phyloP scores from a whole-genome alignment of 345 rosid genomes.

The Gossypium raimondii region DNA sequence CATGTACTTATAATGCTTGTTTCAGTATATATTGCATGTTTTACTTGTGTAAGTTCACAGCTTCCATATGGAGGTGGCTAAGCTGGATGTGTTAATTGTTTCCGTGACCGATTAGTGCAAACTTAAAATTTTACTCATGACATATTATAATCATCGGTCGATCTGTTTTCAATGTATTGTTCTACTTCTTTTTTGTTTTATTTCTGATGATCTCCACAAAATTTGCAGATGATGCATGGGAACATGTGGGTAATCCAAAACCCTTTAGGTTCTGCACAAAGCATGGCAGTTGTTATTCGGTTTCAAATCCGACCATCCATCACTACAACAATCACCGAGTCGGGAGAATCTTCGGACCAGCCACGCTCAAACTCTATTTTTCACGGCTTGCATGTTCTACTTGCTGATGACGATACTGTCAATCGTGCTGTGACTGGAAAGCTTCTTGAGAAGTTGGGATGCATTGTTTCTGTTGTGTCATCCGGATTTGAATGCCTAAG shows the following conservation, averaged over 20 bases:
- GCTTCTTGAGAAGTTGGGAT: conserved; percentile 85
- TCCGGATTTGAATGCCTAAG: conserved; percentile 75
- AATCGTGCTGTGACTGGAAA: conserved; percentile 74
- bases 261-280: conserved; percentile 50
- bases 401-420: conserved; percentile 68
- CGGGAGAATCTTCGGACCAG: conserved; percentile 51
- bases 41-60: not conserved
- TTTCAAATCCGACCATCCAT: conserved; percentile 56
- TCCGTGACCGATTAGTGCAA: not conserved
- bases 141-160: not conserved
- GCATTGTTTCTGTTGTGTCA: conserved; percentile 56
- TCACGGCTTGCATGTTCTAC: conserved; percentile 62
- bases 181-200: not conserved
- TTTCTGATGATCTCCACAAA: not conserved
- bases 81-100: not conserved
- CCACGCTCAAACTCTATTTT: conserved; percentile 54
- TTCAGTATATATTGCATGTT: not conserved
- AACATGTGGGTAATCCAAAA: conserved; percentile 64
- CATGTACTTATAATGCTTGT: not conserved
- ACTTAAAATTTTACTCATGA: not conserved
- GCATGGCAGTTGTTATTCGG: conserved; percentile 71
- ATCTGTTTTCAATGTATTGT: not conserved
- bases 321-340: conserved; percentile 32
- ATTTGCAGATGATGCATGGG: conserved; percentile 80
- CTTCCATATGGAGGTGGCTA: not conserved